phyloP scores from a whole-genome alignment of 2,329 filamentous ascomycete genomes.

The Lecanosticta acicola region DNA sequence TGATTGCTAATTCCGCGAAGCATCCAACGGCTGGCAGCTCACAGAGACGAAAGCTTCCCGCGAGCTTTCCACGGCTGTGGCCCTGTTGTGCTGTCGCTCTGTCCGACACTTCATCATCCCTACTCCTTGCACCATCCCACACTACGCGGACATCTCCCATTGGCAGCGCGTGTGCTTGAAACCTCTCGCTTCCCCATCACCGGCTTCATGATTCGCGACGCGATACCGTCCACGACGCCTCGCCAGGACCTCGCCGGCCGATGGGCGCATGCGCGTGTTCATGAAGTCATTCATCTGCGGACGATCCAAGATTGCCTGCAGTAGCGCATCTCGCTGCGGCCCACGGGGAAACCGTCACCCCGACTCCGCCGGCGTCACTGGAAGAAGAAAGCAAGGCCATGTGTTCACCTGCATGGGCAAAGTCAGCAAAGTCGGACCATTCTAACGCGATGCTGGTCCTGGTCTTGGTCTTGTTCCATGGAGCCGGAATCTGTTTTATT shows the following conservation, averaged over 20 bases:
- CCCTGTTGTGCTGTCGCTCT: too few species aligned
- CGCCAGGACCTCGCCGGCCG: neutral
- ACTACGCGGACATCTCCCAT: neutral
- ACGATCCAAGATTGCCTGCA: slow-evolving; percentile 1
- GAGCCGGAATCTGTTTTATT: neutral
- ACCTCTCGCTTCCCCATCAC: neutral
- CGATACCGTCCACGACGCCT: neutral
- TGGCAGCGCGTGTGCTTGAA: neutral
- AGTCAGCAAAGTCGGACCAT: neutral
- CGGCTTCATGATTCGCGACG: neutral
- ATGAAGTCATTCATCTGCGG: neutral
- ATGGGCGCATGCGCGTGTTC: neutral
- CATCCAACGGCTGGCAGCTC: too few species aligned
- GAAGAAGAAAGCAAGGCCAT: too few species aligned
- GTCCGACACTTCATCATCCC: neutral
- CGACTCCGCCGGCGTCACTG: neutral
- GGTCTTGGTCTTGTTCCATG: neutral
- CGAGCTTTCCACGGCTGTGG: neutral
- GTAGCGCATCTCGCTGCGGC: neutral
- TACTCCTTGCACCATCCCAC: neutral
- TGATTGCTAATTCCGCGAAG: neutral
- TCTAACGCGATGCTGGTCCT: neutral
- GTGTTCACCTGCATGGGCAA: too few species aligned
- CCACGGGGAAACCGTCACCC: neutral
- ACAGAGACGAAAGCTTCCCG: neutral